Conservation (phyloP, 306 rosid species). For the Boehmeria nivea region DNA sequence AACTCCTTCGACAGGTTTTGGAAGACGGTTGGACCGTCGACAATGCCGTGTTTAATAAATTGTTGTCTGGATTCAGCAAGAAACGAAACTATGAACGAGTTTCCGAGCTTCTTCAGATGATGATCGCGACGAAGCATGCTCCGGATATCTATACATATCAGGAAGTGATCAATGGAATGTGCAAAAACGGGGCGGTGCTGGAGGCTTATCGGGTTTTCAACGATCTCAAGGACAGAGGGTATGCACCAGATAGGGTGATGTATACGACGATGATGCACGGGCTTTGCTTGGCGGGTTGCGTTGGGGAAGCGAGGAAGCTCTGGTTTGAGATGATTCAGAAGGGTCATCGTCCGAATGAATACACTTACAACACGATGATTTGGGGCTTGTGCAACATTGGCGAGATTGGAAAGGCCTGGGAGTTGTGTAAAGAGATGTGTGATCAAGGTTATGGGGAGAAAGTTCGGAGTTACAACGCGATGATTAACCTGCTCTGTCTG, state of each 20-base stretch:
- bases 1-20: slow-evolving; percentile 53
- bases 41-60: slow-evolving; percentile 41
- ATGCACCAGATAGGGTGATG: slow-evolving; percentile 61
- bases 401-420: slow-evolving; percentile 39
- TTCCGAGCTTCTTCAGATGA: slow-evolving; percentile 62
- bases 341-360: slow-evolving; percentile 58
- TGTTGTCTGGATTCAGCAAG: slow-evolving; percentile 52
- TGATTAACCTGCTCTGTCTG: slow-evolving; percentile 54
- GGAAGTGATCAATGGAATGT: slow-evolving; percentile 50
- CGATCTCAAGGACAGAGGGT: slow-evolving; percentile 76
- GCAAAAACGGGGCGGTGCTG: slow-evolving; percentile 31
- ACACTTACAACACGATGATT: slow-evolving; percentile 50
- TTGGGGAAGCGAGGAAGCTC: slow-evolving; percentile 63
- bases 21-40: slow-evolving; percentile 47
- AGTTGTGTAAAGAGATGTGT: slow-evolving; percentile 51
- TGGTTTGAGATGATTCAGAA: slow-evolving; percentile 80
- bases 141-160: slow-evolving; percentile 55
- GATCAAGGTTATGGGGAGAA: slow-evolving; percentile 45
- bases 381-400: slow-evolving; percentile 44
- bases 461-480: slow-evolving; percentile 34
- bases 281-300: slow-evolving; percentile 36
- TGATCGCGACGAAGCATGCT: slow-evolving; percentile 41
- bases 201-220: slow-evolving; percentile 54
- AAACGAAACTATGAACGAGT: slow-evolving; percentile 34
- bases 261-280: slow-evolving; percentile 66